Evolutionary conservation across 352 stramenopile species (phyloP), one percentile per base, ranked within the genome.

Genomic region (Halophytophthora batemanensis): DNA sequence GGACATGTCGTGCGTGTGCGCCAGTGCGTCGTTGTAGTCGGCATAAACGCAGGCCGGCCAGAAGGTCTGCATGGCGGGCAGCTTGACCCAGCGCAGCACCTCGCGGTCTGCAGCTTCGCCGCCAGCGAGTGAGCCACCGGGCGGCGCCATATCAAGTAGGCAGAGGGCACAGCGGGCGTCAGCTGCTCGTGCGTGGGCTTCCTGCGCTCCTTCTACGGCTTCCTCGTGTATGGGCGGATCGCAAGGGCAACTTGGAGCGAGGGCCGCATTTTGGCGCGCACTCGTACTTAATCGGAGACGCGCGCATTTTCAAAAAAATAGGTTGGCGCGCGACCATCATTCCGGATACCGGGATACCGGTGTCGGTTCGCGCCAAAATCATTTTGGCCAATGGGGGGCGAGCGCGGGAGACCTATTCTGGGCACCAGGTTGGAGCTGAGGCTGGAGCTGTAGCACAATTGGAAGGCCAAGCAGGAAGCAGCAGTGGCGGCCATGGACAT

Each of bases 31-130:
- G n/a, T 65, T 71, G 61, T 86, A 92, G 38, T 48, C 69, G 6
- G 52, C 45, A 61, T 89, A 92, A 15, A 89, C 67, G 42, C 75
- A 86, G 18, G 77, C 78, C 2, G 82, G 82, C 82, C 82, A 92
- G 46, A 84, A 87, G 43, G 85, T 58, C 45, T 61, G 66, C 65
- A 84, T 76, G 50, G 17, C 42, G 23, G 59, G 66, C 39, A 90
- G 54, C 60, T 76, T 75, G 18, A 86, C 57, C 80, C 80, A 90
- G 44, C 43, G 29, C 45, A 82, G 51, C n/a, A 35, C 22, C 14
- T 10, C 11, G 14, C 34, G 33, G 25, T 4, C 4, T 8, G 25
- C 25, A 8, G 25, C 25, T 8, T 4, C 25, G 25, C 25, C 4
- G 25, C 36, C 43, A 31, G 47, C 18, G 6, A 25, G 21, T 23